Percentiles rank a stretch among this genome's conserved stretches.
Conservation (phyloP, 495 filamentous ascomycete species). For the Chaetomium fimeti region DNA sequence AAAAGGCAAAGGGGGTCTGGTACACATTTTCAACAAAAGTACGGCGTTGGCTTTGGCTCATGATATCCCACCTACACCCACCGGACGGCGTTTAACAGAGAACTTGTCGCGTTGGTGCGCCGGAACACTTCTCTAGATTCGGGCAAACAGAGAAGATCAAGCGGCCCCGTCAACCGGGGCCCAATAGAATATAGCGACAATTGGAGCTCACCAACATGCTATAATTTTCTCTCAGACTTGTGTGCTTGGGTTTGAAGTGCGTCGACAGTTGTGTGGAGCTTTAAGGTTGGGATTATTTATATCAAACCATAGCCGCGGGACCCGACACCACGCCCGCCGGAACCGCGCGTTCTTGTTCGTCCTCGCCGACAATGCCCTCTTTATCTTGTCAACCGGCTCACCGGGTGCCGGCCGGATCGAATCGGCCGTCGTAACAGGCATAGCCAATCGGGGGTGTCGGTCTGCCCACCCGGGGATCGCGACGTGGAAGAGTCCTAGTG, state of each 20-base stretch:
- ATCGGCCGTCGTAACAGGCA: not conserved
- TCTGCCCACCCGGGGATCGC: not conserved
- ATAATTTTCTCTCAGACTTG: not conserved
- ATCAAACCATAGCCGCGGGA: not conserved
- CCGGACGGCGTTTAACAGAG: constrained; percentile 37
- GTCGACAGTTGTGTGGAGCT: not conserved
- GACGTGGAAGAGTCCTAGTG: constrained; percentile 2
- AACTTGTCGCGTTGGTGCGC: constrained; percentile 27
- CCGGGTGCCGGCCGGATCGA: not conserved
- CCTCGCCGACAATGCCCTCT: not conserved
- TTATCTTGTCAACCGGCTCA: not conserved
- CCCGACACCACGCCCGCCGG: not conserved
- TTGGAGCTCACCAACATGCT: not conserved
- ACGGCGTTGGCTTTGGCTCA: constrained; percentile 53
- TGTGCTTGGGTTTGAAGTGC: not conserved
- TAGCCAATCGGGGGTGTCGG: constrained; percentile 8
- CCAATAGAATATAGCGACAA: constrained; percentile 19
- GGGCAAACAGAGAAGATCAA: constrained; percentile 17
- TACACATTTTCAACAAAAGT: constrained; percentile 56
- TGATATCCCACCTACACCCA: constrained; percentile 45
- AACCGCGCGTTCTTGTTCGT: not conserved
- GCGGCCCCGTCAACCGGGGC: constrained; percentile 39
- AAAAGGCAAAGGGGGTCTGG: constrained; percentile 46
- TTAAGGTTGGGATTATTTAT: not conserved
- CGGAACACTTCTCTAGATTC: constrained; percentile 18